Evolutionary conservation across 2,329 filamentous ascomycete species (phyloP).

Genomic region (Sclerotinia subarctica): DNA sequence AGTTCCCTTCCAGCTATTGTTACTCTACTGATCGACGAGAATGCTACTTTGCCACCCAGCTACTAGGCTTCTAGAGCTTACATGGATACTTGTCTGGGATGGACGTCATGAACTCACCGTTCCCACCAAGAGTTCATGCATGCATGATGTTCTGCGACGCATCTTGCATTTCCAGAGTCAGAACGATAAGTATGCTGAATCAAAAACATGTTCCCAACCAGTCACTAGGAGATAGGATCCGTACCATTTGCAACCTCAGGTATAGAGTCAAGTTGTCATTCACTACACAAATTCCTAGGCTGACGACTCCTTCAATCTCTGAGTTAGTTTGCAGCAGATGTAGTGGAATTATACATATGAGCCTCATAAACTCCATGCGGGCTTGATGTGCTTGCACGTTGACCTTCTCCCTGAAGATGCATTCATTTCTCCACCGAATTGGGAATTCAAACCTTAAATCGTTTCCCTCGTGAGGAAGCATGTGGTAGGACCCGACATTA

Average conservation of each 20-base stretch:
- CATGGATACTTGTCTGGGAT: background rate
- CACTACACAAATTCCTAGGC: background rate
- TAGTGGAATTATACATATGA: background rate
- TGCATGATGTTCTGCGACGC: slow-evolving; percentile 1
- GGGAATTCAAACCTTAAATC: background rate
- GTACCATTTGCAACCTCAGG: background rate
- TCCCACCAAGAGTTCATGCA: slow-evolving; percentile 10
- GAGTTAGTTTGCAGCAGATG: background rate
- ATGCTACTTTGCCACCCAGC: background rate
- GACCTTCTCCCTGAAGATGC: background rate
- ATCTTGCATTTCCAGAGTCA: background rate
- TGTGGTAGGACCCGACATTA: background rate
- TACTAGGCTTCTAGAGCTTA: slow-evolving; percentile 1
- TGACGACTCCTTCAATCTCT: background rate
- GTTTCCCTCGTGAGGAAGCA: background rate
- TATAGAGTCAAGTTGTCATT: background rate
- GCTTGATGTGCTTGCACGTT: background rate
- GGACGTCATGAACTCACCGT: background rate
- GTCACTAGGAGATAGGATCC: background rate
- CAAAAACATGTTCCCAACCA: background rate
- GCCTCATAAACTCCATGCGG: background rate
- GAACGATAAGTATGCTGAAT: background rate
- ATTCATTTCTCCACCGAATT: background rate
- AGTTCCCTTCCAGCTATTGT: background rate
- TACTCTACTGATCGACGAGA: background rate